Evolutionary conservation across 331 rosid genomes (phyloP).

Genomic region (Rhamnella rubrinervis): DNA sequence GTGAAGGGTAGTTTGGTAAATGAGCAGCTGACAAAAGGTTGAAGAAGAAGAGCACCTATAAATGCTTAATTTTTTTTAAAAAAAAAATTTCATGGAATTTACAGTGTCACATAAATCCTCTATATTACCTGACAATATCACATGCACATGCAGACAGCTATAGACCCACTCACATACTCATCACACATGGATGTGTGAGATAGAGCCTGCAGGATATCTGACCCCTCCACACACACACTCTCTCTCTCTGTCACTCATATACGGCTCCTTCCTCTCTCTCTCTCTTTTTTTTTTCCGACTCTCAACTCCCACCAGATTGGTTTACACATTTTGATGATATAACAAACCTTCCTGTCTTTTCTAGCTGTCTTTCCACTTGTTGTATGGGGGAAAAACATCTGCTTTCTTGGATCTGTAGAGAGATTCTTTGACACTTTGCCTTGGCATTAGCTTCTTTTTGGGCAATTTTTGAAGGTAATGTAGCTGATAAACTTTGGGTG

Average conservation of each 20-base stretch:
- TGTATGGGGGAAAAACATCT: constrained; percentile 22
- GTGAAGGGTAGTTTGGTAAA: constrained; percentile 13
- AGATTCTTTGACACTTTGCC: constrained; percentile 40
- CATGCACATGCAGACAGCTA: constrained; percentile 72
- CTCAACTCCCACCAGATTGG: constrained; percentile 39
- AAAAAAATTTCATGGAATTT: not conserved
- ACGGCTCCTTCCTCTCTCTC: not conserved
- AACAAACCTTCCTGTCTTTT: constrained; percentile 29
- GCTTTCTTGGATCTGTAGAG: constrained; percentile 44
- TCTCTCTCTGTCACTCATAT: constrained; percentile 15
- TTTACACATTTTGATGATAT: constrained; percentile 27
- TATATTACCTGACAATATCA: constrained; percentile 63
- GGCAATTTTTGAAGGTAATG: constrained; percentile 19
- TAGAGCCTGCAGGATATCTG: constrained; percentile 32
- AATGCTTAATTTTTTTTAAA: not conserved
- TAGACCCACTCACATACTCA: constrained; percentile 56
- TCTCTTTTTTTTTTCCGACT: not conserved
- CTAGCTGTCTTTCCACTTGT: constrained; percentile 38
- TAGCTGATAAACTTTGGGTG: constrained; percentile 11
- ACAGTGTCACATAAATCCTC: not conserved
- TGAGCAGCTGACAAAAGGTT: constrained; percentile 2
- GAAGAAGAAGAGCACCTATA: not conserved
- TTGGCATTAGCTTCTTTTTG: constrained; percentile 30
- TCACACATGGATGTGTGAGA: constrained; percentile 54
- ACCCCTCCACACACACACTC: constrained; percentile 27